Evolutionary conservation across 495 filamentous ascomycete species (phyloP).

Genomic region (Tuber borchii): DNA sequence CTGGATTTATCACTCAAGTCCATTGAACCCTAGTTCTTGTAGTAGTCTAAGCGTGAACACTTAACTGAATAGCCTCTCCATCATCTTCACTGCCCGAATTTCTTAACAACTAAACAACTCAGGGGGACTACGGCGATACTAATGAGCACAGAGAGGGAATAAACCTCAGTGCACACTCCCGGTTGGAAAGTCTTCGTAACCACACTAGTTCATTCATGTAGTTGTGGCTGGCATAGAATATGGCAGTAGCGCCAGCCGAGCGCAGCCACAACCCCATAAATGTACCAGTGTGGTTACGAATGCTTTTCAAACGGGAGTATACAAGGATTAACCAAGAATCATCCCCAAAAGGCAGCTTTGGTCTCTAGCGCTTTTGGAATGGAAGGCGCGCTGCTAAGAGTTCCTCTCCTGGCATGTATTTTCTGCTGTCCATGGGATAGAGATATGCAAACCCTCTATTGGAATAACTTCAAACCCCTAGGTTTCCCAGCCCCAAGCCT

Average conservation of each 20-base stretch:
- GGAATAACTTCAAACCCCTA: neutral
- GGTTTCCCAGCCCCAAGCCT: neutral
- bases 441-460: neutral
- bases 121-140: neutral
- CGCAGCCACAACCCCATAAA: no score
- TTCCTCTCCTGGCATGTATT: neutral
- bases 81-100: neutral
- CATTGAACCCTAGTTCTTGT: neutral
- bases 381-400: neutral
- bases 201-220: no score
- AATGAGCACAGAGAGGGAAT: neutral
- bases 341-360: neutral
- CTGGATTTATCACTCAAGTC: neutral
- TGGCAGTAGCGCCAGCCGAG: no score
- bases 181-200: no score
- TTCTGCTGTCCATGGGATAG: neutral
- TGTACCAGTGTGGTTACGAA: no score
- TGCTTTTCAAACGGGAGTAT: no score
- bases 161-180: neutral
- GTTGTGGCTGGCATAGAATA: no score
- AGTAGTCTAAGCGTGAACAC: neutral
- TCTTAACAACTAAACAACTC: neutral
- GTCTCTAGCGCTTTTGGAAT: neutral
- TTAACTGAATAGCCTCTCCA: neutral
- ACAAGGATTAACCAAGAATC: neutral